These are phyloP conservation scores for Ophiorrhiza pumila DNA, from an alignment of 257 asterid species.

Conservation along the genomic window DNA sequence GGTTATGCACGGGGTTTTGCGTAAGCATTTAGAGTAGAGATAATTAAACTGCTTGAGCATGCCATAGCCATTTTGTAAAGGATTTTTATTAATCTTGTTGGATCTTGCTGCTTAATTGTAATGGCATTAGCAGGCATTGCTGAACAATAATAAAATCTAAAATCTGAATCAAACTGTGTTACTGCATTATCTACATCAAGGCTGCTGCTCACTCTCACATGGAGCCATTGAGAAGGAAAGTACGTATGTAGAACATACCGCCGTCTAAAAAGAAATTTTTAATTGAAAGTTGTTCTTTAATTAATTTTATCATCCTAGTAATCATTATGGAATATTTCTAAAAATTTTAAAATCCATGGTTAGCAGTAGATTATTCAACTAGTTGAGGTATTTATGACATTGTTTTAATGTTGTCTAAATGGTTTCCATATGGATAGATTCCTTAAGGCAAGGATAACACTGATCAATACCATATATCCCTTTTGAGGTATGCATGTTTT, in stretches of 20 bases:
- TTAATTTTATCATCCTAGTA: too few species aligned
- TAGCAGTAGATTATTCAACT: constrained; percentile 10
- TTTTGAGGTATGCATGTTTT: background rate
- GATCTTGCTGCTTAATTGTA: background rate
- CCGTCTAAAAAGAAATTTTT: constrained; percentile 8
- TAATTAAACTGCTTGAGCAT: too few species aligned
- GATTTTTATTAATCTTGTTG: too few species aligned
- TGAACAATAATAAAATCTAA: background rate
- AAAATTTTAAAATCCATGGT: constrained; percentile 14
- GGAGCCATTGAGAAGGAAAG: constrained; percentile 14
- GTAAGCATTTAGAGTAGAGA: too few species aligned
- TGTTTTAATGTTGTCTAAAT: background rate
- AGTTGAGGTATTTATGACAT: background rate
- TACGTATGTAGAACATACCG: background rate
- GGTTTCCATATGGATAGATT: background rate
- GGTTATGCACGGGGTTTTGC: too few species aligned
- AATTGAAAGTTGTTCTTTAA: background rate
- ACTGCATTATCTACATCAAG: constrained; percentile 12
- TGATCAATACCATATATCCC: background rate
- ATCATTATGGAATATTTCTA: constrained; percentile 14
- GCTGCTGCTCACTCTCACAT: too few species aligned
- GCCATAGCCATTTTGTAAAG: too few species aligned
- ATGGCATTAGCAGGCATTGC: background rate
- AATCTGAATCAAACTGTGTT: background rate
- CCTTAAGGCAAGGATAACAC: background rate